phyloP scores from a whole-genome alignment of 2,329 filamentous ascomycete genomes.

The Talaromyces albobiverticillius region DNA sequence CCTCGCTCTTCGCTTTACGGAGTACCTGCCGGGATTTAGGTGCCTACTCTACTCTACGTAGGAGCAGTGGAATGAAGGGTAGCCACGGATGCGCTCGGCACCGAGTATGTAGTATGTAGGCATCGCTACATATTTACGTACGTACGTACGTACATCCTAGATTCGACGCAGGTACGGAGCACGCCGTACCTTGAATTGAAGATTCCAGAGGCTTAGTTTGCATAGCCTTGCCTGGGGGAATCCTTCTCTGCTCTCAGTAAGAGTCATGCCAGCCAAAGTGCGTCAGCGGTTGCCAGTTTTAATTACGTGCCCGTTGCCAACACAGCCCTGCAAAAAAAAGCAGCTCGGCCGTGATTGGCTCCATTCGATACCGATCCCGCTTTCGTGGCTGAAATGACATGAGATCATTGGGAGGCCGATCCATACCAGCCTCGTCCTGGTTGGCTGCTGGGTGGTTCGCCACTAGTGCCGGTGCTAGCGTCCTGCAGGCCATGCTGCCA shows the following conservation, averaged over 20 bases:
- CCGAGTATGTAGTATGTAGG: too few species aligned
- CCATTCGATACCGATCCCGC: neutral
- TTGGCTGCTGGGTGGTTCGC: constrained; percentile 7
- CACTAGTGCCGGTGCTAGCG: constrained; percentile 11
- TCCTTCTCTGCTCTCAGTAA: too few species aligned
- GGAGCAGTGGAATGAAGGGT: neutral
- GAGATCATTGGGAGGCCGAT: neutral
- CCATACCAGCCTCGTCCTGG: neutral
- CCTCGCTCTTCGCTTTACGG: too few species aligned
- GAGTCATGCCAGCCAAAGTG: too few species aligned
- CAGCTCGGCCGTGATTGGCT: neutral
- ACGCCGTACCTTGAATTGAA: neutral
- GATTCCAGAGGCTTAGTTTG: constrained; percentile 10
- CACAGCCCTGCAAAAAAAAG: neutral
- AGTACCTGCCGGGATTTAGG: too few species aligned
- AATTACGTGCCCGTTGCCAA: too few species aligned
- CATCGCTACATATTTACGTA: too few species aligned
- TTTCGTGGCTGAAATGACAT: constrained; percentile 10
- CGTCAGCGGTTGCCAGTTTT: too few species aligned
- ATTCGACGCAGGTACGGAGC: constrained; percentile 10
- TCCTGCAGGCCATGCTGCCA: neutral
- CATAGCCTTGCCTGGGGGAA: neutral
- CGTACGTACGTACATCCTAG: too few species aligned
- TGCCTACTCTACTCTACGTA: too few species aligned
- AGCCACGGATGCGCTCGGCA: too few species aligned